Evolutionary conservation across 192 early-diverging fungal genomes (phyloP).

Genomic region (Tieghemiomyces parasiticus): DNA sequence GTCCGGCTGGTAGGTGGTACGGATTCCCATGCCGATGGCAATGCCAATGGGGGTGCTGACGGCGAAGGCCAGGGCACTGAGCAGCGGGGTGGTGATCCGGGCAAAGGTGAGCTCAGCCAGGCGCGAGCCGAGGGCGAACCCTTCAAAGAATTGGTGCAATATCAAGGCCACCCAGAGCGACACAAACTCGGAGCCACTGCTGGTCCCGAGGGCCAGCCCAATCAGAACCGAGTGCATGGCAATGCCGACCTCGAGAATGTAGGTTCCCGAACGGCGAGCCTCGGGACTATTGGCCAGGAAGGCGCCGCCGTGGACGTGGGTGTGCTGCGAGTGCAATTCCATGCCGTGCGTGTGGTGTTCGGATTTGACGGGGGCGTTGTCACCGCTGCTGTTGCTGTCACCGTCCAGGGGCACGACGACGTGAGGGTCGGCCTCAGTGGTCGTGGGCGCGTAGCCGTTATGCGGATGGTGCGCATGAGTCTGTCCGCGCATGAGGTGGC

Average conservation of each 20-base stretch:
- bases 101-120: constrained; percentile 33
- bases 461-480: background rate
- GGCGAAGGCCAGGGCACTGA: constrained; percentile 38
- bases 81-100: constrained; percentile 9
- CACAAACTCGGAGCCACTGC: constrained; percentile 33
- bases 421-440: background rate
- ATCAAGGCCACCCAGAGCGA: constrained; percentile 45
- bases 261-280: constrained; percentile 36
- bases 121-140: constrained; percentile 59
- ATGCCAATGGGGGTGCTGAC: constrained; percentile 71
- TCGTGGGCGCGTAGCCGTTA: background rate
- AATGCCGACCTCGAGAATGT: constrained; percentile 64
- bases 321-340: constrained; percentile 1
- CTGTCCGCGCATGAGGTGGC: constrained; percentile 14
- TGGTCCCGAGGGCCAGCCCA: constrained; percentile 49
- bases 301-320: constrained; percentile 19
- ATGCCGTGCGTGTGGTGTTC: constrained; percentile 9
- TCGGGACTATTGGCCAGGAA: constrained; percentile 12
- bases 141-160: constrained; percentile 71
- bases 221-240: constrained; percentile 62
- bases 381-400: constrained; percentile 5
- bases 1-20: constrained; percentile 41
- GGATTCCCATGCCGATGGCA: constrained; percentile 62
- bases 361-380: background rate
- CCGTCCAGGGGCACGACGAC: background rate